Base-by-base conservation (phyloP, 2,329 filamentous ascomycete genomes). In the Claviceps africana region DNA sequence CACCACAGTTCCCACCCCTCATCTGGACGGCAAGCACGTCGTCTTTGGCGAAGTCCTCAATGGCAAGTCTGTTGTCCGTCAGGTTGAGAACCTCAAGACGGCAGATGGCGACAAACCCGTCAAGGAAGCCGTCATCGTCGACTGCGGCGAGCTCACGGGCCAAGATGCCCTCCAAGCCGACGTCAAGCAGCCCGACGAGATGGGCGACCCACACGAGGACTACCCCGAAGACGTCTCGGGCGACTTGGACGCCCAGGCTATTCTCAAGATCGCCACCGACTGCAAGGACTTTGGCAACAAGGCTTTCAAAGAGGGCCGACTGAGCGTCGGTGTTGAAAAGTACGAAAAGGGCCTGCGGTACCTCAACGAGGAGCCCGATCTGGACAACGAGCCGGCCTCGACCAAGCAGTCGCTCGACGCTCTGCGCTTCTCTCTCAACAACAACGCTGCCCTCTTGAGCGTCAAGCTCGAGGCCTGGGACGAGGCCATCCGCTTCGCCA, bases 1-100 rank as follows among this genome's bases (percentile, higher is more conserved):
- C 62, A 98, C 93, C 48, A 97, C 93, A 17, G 88, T 95, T 31
- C 77, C 83, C n/a, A 97, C 93, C 15, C 90, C 89, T 47, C 93
- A 97, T 68, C 80, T 97, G 40, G 90, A 98, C 67, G 82, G 82
- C 66, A 98, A 98, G 77, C 91, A 98, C 71, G 93, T 97, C 47
- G 90, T 98, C 25, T 98, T 96, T 61, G 93, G 93, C 57, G 85
- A 96, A 66, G 91, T 97, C 52, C 79, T 96, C 63, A 86, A 83
- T 55, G 93, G 93, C 63, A 97, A 96, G 77, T 90, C 87, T 56
- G 74, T 96, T 39, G 80, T 97, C 35, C 85, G 93, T 57, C 83
- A 90, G 67, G 83, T 97, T 62, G 93, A 98, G 72, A 93, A 93
- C 69, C 73, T 88, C 56, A 75, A 76, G 51, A 93, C 86, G 2